Evolutionary conservation across 2,329 filamentous ascomycete genomes (phyloP).

Genomic region (Talaromyces marneffei): DNA sequence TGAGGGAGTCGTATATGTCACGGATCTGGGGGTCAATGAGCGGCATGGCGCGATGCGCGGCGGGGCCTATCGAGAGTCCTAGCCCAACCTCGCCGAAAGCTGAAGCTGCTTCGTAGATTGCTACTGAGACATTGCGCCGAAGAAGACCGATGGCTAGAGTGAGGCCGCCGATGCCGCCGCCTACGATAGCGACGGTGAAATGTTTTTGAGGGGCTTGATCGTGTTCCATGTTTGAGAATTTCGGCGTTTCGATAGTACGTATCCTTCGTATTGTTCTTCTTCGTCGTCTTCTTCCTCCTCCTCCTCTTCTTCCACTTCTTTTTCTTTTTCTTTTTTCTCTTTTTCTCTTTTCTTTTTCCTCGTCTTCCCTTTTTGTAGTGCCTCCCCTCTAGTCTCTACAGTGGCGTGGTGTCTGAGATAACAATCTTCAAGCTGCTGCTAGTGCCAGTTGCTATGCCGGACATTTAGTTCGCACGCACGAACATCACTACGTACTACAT

Average conservation of each 20-base stretch:
- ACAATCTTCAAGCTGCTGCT: neutral
- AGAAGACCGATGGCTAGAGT: constrained; percentile 49
- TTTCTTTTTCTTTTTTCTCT: neutral
- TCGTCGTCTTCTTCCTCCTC: too few species aligned
- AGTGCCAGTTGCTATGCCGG: neutral
- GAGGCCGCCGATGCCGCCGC: constrained; percentile 55
- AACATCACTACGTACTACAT: too few species aligned
- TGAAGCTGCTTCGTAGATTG: constrained; percentile 53
- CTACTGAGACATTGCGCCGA: constrained; percentile 41
- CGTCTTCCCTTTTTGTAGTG: neutral
- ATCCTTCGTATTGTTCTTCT: neutral
- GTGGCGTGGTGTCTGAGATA: too few species aligned
- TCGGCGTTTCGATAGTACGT: neutral
- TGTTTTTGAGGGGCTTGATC: constrained; percentile 20
- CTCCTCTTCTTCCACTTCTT: neutral
- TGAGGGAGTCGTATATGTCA: constrained; percentile 27
- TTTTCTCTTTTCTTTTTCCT: neutral
- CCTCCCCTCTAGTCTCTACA: neutral
- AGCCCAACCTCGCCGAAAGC: constrained; percentile 55
- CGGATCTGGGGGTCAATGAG: constrained; percentile 43
- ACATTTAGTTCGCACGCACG: neutral
- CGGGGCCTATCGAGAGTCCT: constrained; percentile 53
- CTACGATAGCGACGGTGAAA: constrained; percentile 52
- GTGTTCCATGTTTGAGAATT: neutral
- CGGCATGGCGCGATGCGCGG: constrained; percentile 51